Percentiles rank a stretch among this genome's conserved stretches.
phyloP scores from a whole-genome alignment of 2,329 filamentous ascomycete genomes.

The Xylariaceae sp. region DNA sequence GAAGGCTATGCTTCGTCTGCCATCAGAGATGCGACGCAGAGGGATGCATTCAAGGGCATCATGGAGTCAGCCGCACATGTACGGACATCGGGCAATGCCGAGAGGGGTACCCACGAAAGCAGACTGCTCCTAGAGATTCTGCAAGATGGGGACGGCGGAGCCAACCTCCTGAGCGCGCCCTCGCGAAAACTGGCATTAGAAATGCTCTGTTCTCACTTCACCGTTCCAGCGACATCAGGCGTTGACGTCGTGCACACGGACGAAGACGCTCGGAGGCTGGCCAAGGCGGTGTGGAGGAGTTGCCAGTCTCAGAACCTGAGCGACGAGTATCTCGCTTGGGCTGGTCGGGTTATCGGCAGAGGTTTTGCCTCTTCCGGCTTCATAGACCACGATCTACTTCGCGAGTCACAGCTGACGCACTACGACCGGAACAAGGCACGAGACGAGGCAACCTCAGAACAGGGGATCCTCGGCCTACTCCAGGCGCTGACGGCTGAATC shows the following conservation, averaged over 20 bases:
- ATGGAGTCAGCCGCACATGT: slow-evolving; percentile 64
- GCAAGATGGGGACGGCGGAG: slow-evolving; percentile 58
- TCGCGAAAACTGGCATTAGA: slow-evolving; percentile 65
- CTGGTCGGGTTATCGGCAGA: slow-evolving; percentile 75
- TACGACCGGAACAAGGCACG: slow-evolving; percentile 41
- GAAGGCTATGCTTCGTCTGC: slow-evolving; percentile 51
- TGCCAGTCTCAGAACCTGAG: slow-evolving; percentile 60
- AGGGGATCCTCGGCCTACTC: slow-evolving; percentile 56
- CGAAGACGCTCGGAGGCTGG: slow-evolving; percentile 54
- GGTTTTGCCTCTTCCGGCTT: slow-evolving; percentile 73
- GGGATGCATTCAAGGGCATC: slow-evolving; percentile 59
- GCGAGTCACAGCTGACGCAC: slow-evolving; percentile 51
- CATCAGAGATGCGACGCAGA: slow-evolving; percentile 45
- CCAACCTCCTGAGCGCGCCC: slow-evolving; percentile 62
- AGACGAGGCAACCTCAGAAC: slow-evolving; percentile 53
- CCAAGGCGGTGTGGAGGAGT: slow-evolving; percentile 69
- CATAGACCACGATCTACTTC: slow-evolving; percentile 54
- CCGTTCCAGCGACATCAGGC: slow-evolving; percentile 49
- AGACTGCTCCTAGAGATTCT: slow-evolving; percentile 74
- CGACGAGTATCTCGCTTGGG: slow-evolving; percentile 74
- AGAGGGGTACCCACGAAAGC: slow-evolving; percentile 68
- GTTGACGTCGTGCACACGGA: slow-evolving; percentile 68
- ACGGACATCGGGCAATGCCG: slow-evolving; percentile 62
- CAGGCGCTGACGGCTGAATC: slow-evolving; percentile 56
- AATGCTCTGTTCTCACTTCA: slow-evolving; percentile 71